Evolutionary conservation across 805 yeast species (phyloP).

Genomic region (Sugiyamaella smithiae): DNA sequence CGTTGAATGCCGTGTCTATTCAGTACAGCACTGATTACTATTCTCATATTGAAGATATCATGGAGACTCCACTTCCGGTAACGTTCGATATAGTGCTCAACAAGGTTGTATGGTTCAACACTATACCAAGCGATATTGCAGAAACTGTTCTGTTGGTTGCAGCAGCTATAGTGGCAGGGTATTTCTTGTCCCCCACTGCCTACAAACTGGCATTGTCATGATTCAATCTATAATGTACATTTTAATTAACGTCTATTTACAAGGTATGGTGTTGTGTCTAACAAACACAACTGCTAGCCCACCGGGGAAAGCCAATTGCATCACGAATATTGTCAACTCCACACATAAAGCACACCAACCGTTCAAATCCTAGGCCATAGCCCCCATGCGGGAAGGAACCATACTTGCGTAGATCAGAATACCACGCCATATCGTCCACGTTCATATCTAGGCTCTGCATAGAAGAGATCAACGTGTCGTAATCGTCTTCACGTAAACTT

Average conservation of each 20-base stretch:
- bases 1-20: constrained; percentile 13
- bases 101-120: constrained; percentile 12
- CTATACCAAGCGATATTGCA: constrained; percentile 19
- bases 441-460: constrained; percentile 59
- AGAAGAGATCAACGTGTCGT: constrained; percentile 45
- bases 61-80: constrained; percentile 18
- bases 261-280: constrained; percentile 29
- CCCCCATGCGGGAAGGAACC: constrained; percentile 96
- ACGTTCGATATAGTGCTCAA: constrained; percentile 20
- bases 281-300: constrained; percentile 53
- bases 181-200: background rate
- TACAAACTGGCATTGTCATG: constrained; percentile 7
- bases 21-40: constrained; percentile 14
- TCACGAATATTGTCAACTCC: constrained; percentile 81
- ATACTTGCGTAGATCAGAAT: constrained; percentile 63
- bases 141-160: constrained; percentile 16
- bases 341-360: constrained; percentile 69
- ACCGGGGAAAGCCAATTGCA: constrained; percentile 82
- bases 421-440: constrained; percentile 65
- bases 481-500: constrained; percentile 77
- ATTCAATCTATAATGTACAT: too few relatives aligned
- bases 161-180: constrained; percentile 14
- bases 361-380: constrained; percentile 91
- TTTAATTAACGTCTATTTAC: background rate
- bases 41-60: constrained; percentile 14